Evolutionary conservation across 371 early-diverging fungal species (phyloP), one percentile per base, ranked within the genome.

Genomic region (Mortierella sp.): DNA sequence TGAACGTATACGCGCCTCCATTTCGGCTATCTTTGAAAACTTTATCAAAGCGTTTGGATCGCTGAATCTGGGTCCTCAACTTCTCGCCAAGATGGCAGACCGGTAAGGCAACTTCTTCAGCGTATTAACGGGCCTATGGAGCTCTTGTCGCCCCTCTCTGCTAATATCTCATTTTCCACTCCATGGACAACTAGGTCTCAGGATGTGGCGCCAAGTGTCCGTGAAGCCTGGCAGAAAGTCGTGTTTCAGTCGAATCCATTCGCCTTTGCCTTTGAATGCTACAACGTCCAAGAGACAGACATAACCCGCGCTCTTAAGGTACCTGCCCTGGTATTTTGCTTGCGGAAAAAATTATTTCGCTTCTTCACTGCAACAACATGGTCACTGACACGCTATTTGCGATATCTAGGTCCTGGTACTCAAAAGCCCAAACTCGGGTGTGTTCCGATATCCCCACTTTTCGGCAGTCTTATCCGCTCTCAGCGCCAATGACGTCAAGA

Each of bases 391-490:
- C 50, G 29, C 39, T 43, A 16, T 19, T 29, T n/a, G 2, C 22
- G 2, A 10, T 31, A 0, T 19, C 26, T 61, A 81, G 82, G 29
- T 77, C 26, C 78, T 78, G 14, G 75, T 83, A 14, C 61, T 83
- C 53, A 74, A 68, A 65, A 83, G 76, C 16, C 84, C 84, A 29
- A 78, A 83, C 52, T 71, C 79, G 6, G 84, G 84, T 2, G 71
- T 75, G n/a, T 83, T 83, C 47, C 73, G 84, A 44, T 79, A 83
- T 40, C 79, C 75, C 9, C 84, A 83, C 24, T 83, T 83, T 31
- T 74, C 76, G 1, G 53, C 69, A 5, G 79, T 83, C 1, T 61
- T 83, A 16, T 78, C 79, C 0, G 47, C 67, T 31, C 45, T 83
- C 66, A 70, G 55, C 11, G 29, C 63, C 16, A 19, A 29, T 4